Base-by-base conservation (phyloP, 108 stramenopile species). In the Schizochytrium sp. region DNA sequence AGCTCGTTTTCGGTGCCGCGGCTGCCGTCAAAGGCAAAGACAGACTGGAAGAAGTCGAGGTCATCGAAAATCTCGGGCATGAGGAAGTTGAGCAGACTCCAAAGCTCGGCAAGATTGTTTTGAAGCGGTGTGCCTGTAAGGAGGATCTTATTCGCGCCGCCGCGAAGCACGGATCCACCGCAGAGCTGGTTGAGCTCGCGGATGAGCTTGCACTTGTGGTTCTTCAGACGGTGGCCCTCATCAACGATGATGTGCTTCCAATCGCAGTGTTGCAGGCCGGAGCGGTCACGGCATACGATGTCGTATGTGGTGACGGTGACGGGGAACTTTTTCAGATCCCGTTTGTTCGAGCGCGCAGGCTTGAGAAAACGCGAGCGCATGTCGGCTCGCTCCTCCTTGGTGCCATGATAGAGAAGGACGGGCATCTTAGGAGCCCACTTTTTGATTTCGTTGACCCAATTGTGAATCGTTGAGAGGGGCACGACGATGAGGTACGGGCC, bases 91-190 rank as follows among this genome's bases (percentile, higher is more conserved):
- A 99, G 94, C 72, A 99, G 93, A 87, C 95, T 95, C 99, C 99
- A 99, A 19, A 99, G 95, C 92, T 99, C 98, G 89, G 96, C 96
- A 16, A 97, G 90, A 57, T 93, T 92, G 90, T 95, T 97, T 89
- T 98, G 97, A 88, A 99, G 98, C n/a, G 99, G 99, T n/a, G 99
- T 99, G 45, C 99, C 99, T 8, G 95, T 94, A 43, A 99, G 92
- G 45, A 99, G 19, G 2, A 83, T 83, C 23, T 83, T 83, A 23
- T 83, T 83, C 6, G 76, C 76, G 28, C 76, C 76, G 76, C 76
- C 76, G n/a, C 51, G 93, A 43, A 99, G 92, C 29, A 98, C 95
- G 72, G 97, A 97, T 58, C 92, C 92, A 44, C 97, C 92, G 4
- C 92, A 90, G 63, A 99, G 92, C 58, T 94, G 89, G 90, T 98